phyloP scores from a whole-genome alignment of 257 asterid genomes.

The Primulina eburnea region DNA sequence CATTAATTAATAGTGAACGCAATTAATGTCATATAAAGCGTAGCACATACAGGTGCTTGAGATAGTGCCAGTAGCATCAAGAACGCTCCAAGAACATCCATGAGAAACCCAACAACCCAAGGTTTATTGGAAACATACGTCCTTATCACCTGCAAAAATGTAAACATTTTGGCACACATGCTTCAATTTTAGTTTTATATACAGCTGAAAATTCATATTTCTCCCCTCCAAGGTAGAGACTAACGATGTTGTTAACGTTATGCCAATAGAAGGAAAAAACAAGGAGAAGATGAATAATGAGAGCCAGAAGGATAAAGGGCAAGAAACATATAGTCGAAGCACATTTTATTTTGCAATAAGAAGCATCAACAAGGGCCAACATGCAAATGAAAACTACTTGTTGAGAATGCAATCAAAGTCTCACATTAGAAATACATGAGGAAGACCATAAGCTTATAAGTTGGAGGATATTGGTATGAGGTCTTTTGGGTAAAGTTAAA shows the following conservation, averaged over 20 bases:
- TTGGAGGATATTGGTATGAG: too few species aligned
- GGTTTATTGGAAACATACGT: conserved; percentile 84
- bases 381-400: background rate
- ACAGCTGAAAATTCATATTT: background rate
- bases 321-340: background rate
- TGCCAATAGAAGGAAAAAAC: background rate
- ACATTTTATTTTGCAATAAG: background rate
- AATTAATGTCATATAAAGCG: background rate
- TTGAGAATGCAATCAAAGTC: too few species aligned
- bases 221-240: background rate
- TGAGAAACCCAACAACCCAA: conserved; percentile 81
- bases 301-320: background rate
- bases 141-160: conserved; percentile 67
- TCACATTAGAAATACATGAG: too few species aligned
- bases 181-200: too few species aligned
- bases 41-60: conserved; percentile 78
- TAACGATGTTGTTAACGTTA: background rate
- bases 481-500: too few species aligned
- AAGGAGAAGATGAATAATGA: too few species aligned
- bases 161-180: background rate
- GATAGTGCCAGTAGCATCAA: conserved; percentile 92
- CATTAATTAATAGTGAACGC: background rate
- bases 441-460: too few species aligned
- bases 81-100: conserved; percentile 94
- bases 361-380: background rate